phyloP scores from a whole-genome alignment of 805 yeast genomes.

The Nakazawaea wyomingensis region DNA sequence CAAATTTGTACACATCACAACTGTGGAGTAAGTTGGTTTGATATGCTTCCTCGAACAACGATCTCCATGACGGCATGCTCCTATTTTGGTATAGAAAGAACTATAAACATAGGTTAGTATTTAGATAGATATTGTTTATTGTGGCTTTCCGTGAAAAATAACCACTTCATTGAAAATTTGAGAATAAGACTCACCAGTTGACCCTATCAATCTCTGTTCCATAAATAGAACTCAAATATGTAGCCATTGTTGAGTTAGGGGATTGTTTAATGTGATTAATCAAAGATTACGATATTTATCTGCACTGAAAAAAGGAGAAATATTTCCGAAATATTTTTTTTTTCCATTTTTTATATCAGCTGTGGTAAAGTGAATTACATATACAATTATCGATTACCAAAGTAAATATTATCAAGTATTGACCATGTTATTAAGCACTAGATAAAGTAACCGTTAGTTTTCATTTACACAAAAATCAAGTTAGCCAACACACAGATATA shows the following conservation, averaged over 20 bases:
- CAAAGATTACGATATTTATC: no score
- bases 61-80: constrained; percentile 92
- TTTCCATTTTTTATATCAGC: not conserved
- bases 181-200: constrained; percentile 10
- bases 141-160: no score
- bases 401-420: no score
- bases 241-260: not conserved
- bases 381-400: no score
- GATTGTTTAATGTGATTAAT: no score
- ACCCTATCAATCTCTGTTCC: constrained; percentile 4
- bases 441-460: no score
- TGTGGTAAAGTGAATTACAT: no score
- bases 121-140: not conserved
- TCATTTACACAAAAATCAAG: no score
- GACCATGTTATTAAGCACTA: no score
- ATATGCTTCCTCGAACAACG: constrained; percentile 74
- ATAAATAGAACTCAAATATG: not conserved
- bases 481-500: no score
- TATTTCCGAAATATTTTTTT: not conserved
- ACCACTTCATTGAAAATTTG: no score
- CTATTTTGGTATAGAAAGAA: constrained; percentile 69
- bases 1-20: constrained; percentile 60
- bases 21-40: constrained; percentile 58
- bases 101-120: constrained; percentile 10
- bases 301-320: no score